Evolutionary conservation across 176 grass and related monocot genomes (phyloP).

Genomic region (Bothriochloa decipiens): DNA sequence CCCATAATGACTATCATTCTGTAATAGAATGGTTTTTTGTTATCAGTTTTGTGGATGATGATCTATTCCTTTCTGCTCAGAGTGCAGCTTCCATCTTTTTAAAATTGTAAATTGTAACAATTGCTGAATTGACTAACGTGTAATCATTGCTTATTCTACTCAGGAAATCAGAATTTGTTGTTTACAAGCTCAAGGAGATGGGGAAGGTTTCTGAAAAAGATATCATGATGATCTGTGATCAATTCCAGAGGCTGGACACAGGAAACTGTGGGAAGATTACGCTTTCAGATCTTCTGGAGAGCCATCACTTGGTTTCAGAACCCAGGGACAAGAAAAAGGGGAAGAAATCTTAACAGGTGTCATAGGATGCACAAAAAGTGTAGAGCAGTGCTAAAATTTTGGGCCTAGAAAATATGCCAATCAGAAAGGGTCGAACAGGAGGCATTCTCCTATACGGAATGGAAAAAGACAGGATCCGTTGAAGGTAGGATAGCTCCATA

Average conservation of each 20-base stretch:
- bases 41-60: neutral
- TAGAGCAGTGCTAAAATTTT: conserved; percentile 34
- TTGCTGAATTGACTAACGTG: neutral
- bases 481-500: conserved; percentile 24
- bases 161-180: conserved; percentile 93
- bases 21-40: neutral
- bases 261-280: conserved; percentile 90
- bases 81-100: neutral
- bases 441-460: conserved; percentile 10
- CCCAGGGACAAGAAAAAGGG: conserved; percentile 47
- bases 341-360: conserved; percentile 44
- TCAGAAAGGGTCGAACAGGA: conserved; percentile 14
- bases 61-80: neutral
- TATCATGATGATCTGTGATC: conserved; percentile 70
- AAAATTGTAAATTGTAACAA: neutral
- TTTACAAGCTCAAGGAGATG: conserved; percentile 98
- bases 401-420: neutral
- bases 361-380: neutral
- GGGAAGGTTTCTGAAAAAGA: conserved; percentile 85
- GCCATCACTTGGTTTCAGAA: conserved; percentile 56
- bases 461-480: neutral
- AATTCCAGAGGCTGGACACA: conserved; percentile 82
- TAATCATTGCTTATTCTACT: conserved; percentile 30
- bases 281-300: conserved; percentile 76
- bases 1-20: neutral